Base-by-base conservation (phyloP, 768 basidiomycete genomes). In the Suillus ampliporus region DNA sequence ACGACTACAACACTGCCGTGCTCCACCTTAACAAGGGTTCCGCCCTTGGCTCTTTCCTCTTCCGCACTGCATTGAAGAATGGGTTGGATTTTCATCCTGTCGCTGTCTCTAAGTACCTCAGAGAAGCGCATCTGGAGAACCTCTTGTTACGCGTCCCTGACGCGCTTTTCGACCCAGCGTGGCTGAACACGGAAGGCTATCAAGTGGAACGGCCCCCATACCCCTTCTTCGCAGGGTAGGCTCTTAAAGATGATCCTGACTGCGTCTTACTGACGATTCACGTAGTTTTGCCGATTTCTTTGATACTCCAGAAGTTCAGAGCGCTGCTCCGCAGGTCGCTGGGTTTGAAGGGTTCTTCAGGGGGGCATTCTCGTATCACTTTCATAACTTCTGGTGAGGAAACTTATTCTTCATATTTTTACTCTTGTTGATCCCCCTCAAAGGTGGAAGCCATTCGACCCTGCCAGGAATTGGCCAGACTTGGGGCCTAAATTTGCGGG, bases 381-480 rank as follows among this genome's bases (percentile, higher is more conserved):
- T 93, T 79, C 95, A 96, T 76, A 95, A 95, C 72, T 92, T 90
- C 77, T 94, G 93, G 93, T 92, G 58, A 58, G 80, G 71, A 13
- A 7, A n/a, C 48, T 54, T 52, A 48, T 37, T 13, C 46, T 38
- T 37, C 44, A 21, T 38, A 15, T 21, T 28, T n/a, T 14, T 34
- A 48, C 37, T 59, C 41, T 35, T 59, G 28, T 43, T 41, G 15
- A 48, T 51, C 14, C 17, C 44, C 41, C 52, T 19, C 28, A 14
- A 68, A 97, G 95, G 95, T 97, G 95, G 95, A 88, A 91, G 69
- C 92, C 94, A 0, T 97, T 97, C 69, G 95, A 97, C 74, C 84
- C 91, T 0, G 73, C 86, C 6, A 88, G 95, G 38, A 94, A 97
- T 77, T 97, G 86, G 82, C 95, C 96, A 2, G 96, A 97, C 71